Evolutionary conservation across 2,329 filamentous ascomycete genomes (phyloP), one percentile per base, ranked within the genome.

Genomic region (Aspergillus sp.): DNA sequence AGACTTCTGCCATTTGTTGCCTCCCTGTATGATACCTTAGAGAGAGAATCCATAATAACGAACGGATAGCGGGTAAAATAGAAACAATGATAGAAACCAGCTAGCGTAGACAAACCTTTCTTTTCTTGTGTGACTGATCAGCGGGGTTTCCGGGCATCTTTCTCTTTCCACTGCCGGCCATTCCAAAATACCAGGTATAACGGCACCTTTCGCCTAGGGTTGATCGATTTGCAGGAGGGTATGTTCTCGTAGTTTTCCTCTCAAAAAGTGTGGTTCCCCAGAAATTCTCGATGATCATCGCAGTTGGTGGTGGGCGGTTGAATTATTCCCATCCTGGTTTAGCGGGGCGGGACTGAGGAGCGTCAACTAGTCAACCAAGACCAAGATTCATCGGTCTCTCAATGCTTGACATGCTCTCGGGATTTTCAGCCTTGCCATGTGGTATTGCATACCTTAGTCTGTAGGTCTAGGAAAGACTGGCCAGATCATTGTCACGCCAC

Each of bases 91-190:
- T 21, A 47, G 25, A 19, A 46, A 37, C 9, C 31, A 33, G 47
- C 5, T 39, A 44, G 31, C 40, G 31, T 27, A 56, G 47, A 35
- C 67, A 41, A 43, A 74, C 73, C 69, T 73, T 75, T 64, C 67
- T 66, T 56, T 64, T 71, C 64, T 74, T 74, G 40, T 66, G 62
- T 37, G 66, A 65, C 45, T 64, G 64, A 49, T 59, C 60, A 35
- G 64, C 61, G 35, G 59, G 56, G 49, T 57, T 60, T 44, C 60
- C 65, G 17, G 71, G 58, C 69, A 74, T 73, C 44, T 61, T 61
- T 67, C 72, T 64, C 60, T 74, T 75, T 27, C 57, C 69, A 31
- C 58, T 44, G 57, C 62, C 64, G 43, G 68, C 62, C 68, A 72
- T 72, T 49, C 49, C 27, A 37, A 27, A 33, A 56, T 33, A 37